Evolutionary conservation across 1,139 yeast genomes (phyloP), one percentile per base, ranked within the genome.

Genomic region (Nakaseomyces delphensis): DNA sequence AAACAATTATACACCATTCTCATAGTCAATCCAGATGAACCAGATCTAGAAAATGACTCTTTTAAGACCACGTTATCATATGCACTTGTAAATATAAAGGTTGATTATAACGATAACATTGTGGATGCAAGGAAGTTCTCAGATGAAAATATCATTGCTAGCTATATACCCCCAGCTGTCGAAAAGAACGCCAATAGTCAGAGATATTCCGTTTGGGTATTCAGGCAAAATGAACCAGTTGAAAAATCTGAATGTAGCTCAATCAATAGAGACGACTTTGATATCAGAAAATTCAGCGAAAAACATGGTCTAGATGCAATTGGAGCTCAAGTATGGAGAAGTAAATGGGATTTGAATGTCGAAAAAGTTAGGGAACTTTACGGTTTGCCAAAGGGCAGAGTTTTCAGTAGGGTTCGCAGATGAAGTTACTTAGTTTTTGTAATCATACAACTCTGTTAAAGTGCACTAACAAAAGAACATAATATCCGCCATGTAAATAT

Each of bases 271-370:
- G 73, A 71, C 11, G 57, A 66, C 41, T 91, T 91, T 57, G 76
- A 86, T 55, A 80, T 91, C 48, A 76, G 97, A 59, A 53, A 59
- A 5, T 87, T 86, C 62, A 84, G 72, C 11, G 68, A 66, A 4
- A 49, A 63, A 7, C 60, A 83, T 59, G 61, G 69, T 2, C 71
- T 91, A 53, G 67, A 69, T 20, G 77, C 97, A 1, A 77, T 89
- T 37, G 97, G 98, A 23, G 96, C 95, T 2, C 94, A 85, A 62
- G 73, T 86, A 39, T 91, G 95, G 94, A 78, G 98, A 71, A 79
- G 83, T 54, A 68, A 65, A 36, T 91, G 81, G 76, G 98, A 91
- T 64, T 70, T 86, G 56, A 76, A 82, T 54, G 83, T 85, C 36
- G 74, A 73, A 36, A 63, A 60, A 3, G 79, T 87, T 15, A 77